These are phyloP conservation scores for Candida palmyrensis DNA, from an alignment of 805 yeast species.

Conservation along the genomic window DNA sequence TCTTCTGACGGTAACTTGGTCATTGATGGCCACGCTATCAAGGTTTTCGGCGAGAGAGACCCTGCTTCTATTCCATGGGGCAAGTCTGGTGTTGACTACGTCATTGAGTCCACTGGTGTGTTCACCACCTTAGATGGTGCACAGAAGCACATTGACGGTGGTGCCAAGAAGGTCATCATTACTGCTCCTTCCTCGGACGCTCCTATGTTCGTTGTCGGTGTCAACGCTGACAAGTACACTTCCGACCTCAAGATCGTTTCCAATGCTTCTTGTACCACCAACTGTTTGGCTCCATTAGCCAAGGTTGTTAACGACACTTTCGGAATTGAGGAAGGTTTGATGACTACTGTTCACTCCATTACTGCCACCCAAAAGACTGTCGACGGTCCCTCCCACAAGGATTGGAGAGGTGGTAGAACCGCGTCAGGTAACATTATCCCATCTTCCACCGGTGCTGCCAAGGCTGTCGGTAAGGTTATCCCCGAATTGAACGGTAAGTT, in stretches of 20 bases:
- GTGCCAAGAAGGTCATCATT: slow-evolving; percentile 92
- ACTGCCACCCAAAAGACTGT: slow-evolving; percentile 96
- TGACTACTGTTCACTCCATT: slow-evolving; percentile 95
- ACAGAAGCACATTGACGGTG: slow-evolving; percentile 77
- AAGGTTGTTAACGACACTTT: slow-evolving; percentile 81
- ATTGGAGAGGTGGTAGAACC: slow-evolving; percentile 98
- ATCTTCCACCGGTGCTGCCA: slow-evolving; percentile 95
- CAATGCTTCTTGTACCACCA: slow-evolving; percentile 94
- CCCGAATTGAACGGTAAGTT: slow-evolving; percentile 88
- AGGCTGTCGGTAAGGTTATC: slow-evolving; percentile 94
- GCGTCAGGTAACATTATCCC: slow-evolving; percentile 95
- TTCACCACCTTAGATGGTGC: slow-evolving; percentile 82
- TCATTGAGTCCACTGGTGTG: slow-evolving; percentile 92
- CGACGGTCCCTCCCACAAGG: slow-evolving; percentile 96
- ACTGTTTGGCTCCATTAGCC: slow-evolving; percentile 93
- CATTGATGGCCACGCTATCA: slow-evolving; percentile 64
- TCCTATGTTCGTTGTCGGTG: slow-evolving; percentile 94
- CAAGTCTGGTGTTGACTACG: slow-evolving; percentile 72
- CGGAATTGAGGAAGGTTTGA: slow-evolving; percentile 87
- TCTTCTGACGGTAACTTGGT: slow-evolving; percentile 53
- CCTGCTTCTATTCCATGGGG: slow-evolving; percentile 91
- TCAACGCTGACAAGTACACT: slow-evolving; percentile 75
- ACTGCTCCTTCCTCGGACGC: slow-evolving; percentile 94
- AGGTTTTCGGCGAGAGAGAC: slow-evolving; percentile 75
- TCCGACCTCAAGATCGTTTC: slow-evolving; percentile 73